Conservation (phyloP, 1,139 yeast genomes). For the Debaryomyces psychrophilus region DNA sequence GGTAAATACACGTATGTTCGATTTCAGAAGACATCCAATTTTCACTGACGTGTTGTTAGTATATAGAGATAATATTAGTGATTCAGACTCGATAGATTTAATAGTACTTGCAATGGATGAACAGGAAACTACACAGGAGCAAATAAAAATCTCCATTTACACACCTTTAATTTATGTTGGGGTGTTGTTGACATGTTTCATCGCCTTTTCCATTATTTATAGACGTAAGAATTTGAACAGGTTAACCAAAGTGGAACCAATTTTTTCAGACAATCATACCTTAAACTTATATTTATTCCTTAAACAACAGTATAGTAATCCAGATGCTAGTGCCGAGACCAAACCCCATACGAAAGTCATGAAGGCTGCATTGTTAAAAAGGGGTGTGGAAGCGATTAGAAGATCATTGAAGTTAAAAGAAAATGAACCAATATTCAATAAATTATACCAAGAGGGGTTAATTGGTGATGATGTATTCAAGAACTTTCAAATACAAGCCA, state of each 20-base stretch:
- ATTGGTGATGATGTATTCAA: conserved; percentile 88
- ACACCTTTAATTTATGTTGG: conserved; percentile 84
- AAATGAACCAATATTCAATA: conserved; percentile 64
- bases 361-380: conserved; percentile 79
- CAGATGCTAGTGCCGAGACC: conserved; percentile 39
- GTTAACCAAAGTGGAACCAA: conserved; percentile 62
- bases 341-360: conserved; percentile 80
- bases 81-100: not conserved
- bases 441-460: conserved; percentile 82
- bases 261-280: conserved; percentile 70
- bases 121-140: conserved; percentile 28
- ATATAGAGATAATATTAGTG: not conserved
- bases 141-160: conserved; percentile 66
- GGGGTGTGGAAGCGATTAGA: conserved; percentile 75
- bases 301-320: conserved; percentile 47
- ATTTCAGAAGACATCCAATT: not conserved
- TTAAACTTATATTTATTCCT: conserved; percentile 66
- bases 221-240: conserved; percentile 60
- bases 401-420: conserved; percentile 74
- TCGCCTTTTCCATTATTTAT: conserved; percentile 73
- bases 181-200: conserved; percentile 68
- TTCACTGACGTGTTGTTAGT: conserved; percentile 13
- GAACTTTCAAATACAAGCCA: conserved; percentile 75
- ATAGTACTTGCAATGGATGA: conserved; percentile 28
- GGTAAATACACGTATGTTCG: conserved; percentile 1